Percentiles rank a stretch among this genome's conserved stretches.
Evolutionary conservation across 2,329 filamentous ascomycete genomes (phyloP).

Genomic region (Eurotiales sp.): DNA sequence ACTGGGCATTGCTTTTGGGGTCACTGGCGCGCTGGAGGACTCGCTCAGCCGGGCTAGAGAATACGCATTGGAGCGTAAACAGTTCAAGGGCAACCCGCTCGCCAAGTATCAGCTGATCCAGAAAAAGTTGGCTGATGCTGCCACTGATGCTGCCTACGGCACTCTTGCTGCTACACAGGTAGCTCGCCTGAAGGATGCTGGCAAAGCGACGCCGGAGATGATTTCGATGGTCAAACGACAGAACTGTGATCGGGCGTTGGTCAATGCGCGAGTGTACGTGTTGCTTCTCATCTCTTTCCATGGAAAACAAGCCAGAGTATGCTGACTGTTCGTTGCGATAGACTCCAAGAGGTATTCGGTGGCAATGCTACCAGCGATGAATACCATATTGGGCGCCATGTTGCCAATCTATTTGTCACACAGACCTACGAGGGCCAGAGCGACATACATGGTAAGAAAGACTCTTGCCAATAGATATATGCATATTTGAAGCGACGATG

Average conservation of each 20-base stretch:
- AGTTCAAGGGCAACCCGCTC: conserved; percentile 93
- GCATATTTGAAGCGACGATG: conserved; percentile 30
- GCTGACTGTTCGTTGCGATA: conserved; percentile 27
- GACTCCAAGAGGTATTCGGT: conserved; percentile 91
- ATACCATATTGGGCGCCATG: conserved; percentile 90
- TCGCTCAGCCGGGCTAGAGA: conserved; percentile 74
- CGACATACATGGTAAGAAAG: conserved; percentile 80
- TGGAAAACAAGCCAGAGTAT: not conserved
- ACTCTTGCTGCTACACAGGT: conserved; percentile 89
- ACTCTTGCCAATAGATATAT: conserved; percentile 25
- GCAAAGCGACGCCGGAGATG: conserved; percentile 88
- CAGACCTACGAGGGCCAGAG: conserved; percentile 98
- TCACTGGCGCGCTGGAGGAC: conserved; percentile 91
- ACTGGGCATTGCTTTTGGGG: conserved; percentile 89
- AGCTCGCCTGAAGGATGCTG: conserved; percentile 86
- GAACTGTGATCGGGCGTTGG: conserved; percentile 88
- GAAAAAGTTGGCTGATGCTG: conserved; percentile 93
- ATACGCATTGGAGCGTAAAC: conserved; percentile 88
- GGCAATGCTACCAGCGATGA: conserved; percentile 98
- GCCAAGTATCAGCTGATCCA: conserved; percentile 96
- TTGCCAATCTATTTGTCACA: conserved; percentile 92
- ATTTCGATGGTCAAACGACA: conserved; percentile 95
- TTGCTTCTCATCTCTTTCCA: not conserved
- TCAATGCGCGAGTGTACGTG: conserved; percentile 65
- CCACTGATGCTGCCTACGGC: conserved; percentile 86